These are phyloP conservation scores for Xylaria intraflava DNA, from an alignment of 495 filamentous ascomycete genomes.

Conservation along the genomic window DNA sequence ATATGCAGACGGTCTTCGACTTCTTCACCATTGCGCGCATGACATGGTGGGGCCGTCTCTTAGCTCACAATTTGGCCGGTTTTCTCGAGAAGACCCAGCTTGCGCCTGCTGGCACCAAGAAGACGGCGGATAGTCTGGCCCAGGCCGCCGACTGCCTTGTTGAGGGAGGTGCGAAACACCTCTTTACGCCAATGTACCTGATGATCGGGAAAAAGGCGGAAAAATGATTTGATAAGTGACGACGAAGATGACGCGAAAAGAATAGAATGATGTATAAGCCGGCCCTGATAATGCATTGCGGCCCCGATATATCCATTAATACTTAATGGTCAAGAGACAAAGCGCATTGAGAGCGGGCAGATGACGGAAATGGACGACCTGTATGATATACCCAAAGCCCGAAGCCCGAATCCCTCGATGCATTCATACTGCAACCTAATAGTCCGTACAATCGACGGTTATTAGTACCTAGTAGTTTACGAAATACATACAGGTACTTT, in stretches of 20 bases:
- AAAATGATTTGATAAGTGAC: constrained; percentile 18
- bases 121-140: constrained; percentile 87
- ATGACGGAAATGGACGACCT: not conserved
- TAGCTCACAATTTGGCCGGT: constrained; percentile 75
- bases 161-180: constrained; percentile 80
- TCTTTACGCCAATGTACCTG: constrained; percentile 99
- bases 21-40: constrained; percentile 80
- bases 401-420: not conserved
- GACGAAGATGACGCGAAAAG: constrained; percentile 3
- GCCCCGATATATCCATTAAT: constrained; percentile 2
- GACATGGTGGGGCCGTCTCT: constrained; percentile 74
- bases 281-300: constrained; percentile 4
- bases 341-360: not conserved
- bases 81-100: constrained; percentile 66
- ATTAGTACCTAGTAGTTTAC: too few relatives aligned
- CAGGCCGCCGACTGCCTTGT: constrained; percentile 81
- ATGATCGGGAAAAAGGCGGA: constrained; percentile 93
- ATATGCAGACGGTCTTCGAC: constrained; percentile 74
- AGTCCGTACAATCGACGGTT: not conserved
- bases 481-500: too few relatives aligned
- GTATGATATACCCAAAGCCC: not conserved
- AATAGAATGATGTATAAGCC: not conserved
- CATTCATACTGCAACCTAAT: not conserved
- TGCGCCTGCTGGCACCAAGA: constrained; percentile 81
- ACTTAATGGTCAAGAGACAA: constrained; percentile 4